phyloP scores from a whole-genome alignment of 2,329 filamentous ascomycete species.

The Epichloe baconii region DNA sequence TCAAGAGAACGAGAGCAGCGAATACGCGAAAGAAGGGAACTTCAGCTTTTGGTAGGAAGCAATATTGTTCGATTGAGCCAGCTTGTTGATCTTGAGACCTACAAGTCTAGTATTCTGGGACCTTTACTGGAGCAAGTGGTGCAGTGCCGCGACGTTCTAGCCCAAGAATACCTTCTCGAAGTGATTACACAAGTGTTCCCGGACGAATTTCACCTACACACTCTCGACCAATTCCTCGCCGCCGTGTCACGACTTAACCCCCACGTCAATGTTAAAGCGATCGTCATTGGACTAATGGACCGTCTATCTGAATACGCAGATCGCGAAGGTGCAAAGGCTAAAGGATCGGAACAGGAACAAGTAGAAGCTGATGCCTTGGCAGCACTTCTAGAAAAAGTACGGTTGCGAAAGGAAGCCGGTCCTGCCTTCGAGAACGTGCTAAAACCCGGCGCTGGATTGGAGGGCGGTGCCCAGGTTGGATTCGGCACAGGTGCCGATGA shows the following conservation, averaged over 20 bases:
- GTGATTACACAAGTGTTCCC: slow-evolving; percentile 99
- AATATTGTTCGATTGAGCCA: slow-evolving; percentile 93
- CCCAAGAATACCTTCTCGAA: slow-evolving; percentile 93
- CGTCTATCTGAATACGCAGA: slow-evolving; percentile 89
- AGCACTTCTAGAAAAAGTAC: slow-evolving; percentile 65
- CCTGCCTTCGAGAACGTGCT: slow-evolving; percentile 8
- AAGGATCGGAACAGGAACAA: slow-evolving; percentile 58
- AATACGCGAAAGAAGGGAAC: slow-evolving; percentile 86
- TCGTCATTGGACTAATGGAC: slow-evolving; percentile 97
- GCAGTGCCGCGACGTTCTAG: slow-evolving; percentile 90
- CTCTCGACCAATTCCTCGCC: slow-evolving; percentile 84
- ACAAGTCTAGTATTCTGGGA: slow-evolving; percentile 79
- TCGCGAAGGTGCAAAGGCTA: slow-evolving; percentile 63
- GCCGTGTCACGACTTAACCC: slow-evolving; percentile 89
- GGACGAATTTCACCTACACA: slow-evolving; percentile 95
- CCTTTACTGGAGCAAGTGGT: slow-evolving; percentile 93
- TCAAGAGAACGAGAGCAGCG: slow-evolving; percentile 87
- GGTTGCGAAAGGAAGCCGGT: slow-evolving; percentile 45
- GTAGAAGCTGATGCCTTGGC: slow-evolving; percentile 74
- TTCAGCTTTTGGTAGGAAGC: slow-evolving; percentile 90
- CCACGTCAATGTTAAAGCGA: slow-evolving; percentile 94
- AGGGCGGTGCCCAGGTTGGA: slow-evolving; percentile 14
- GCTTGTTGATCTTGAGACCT: slow-evolving; percentile 85
- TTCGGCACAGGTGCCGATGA: slow-evolving; percentile 22
- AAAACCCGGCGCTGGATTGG: slow-evolving; percentile 22